Base-by-base conservation (phyloP, 768 basidiomycete genomes). In the Terana coerulea region DNA sequence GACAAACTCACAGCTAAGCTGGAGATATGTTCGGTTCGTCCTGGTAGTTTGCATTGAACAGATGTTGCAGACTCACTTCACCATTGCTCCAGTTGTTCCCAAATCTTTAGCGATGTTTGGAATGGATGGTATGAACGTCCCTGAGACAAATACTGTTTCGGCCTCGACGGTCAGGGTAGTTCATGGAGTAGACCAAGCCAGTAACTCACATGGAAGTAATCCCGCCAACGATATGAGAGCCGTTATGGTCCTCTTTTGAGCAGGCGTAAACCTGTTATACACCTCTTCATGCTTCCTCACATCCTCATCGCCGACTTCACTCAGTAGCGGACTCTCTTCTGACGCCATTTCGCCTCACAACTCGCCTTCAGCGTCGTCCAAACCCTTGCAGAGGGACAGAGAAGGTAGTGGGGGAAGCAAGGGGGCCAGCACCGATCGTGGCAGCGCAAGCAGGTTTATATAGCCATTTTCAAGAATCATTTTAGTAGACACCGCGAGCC, bases 111-210 rank as follows among this genome's bases (percentile, higher is more conserved):
- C 80, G 39, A 93, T 81, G 44, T 85, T 77, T 0, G 88, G 86
- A 49, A 91, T 85, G 0, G 82, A 81, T 0, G 88, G 88, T 2
- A 88, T 74, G 63, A 91, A 89, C 0, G 79, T 79, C 0, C 80
- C 83, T 6, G 79, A 70, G 0, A 86, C 80, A 53, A 91, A 81
- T 31, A 85, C 88, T 91, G 49, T 1, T 12, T n/a, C n/a, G n/a
- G n/a, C n/a, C n/a, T n/a, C n/a, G n/a, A n/a, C n/a, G n/a, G 19
- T 24, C 10, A 2, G 12, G 17, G 42, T n/a, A 5, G 9, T 0
- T 24, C 7, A 24, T 28, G 5, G 17, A 9, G 30, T 21, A 59
- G 33, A 56, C 22, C 3, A 36, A 34, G 26, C 7, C 28, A 46
- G 10, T 15, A 24, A 65, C 77, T 42, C 58, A 89, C 88, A 71